Percentiles rank a stretch among this genome's conserved stretches.
These are phyloP conservation scores for Fusarium mundagurra DNA, from an alignment of 2,329 filamentous ascomycete species.

Conservation along the genomic window DNA sequence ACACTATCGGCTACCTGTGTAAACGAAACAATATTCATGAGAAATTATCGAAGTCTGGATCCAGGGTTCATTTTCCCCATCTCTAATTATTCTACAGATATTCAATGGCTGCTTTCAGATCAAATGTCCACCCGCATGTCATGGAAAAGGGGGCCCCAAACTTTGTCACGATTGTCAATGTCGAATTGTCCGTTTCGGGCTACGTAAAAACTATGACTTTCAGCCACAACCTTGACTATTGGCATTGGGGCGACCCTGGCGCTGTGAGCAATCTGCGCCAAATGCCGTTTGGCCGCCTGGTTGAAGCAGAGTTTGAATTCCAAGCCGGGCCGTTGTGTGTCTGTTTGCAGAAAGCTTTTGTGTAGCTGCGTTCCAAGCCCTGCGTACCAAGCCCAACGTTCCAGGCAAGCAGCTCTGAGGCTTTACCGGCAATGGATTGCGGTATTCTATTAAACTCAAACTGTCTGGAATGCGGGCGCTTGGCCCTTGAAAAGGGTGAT, in stretches of 20 bases:
- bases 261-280: conserved; percentile 11
- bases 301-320: conserved; percentile 7
- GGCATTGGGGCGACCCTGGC: conserved; percentile 14
- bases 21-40: conserved; percentile 37
- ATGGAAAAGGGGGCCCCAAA: background rate
- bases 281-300: conserved; percentile 4
- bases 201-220: background rate
- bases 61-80: conserved; percentile 2
- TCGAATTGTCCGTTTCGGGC: conserved; percentile 14
- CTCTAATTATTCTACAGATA: background rate
- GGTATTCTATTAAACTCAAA: conserved; percentile 8
- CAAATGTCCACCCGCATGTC: background rate
- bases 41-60: conserved; percentile 34
- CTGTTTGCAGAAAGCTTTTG: conserved; percentile 9
- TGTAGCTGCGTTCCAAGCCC: conserved; percentile 28
- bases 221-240: conserved; percentile 27
- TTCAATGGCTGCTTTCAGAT: background rate
- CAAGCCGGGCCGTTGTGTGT: background rate
- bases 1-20: conserved; percentile 29
- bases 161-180: background rate
- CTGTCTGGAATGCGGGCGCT: conserved; percentile 21
- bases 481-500: conserved; percentile 7
- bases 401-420: background rate
- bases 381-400: background rate
- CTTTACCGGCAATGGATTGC: background rate